Base-by-base conservation (phyloP, 2,329 filamentous ascomycete genomes). In the Rhynchosporium agropyri region DNA sequence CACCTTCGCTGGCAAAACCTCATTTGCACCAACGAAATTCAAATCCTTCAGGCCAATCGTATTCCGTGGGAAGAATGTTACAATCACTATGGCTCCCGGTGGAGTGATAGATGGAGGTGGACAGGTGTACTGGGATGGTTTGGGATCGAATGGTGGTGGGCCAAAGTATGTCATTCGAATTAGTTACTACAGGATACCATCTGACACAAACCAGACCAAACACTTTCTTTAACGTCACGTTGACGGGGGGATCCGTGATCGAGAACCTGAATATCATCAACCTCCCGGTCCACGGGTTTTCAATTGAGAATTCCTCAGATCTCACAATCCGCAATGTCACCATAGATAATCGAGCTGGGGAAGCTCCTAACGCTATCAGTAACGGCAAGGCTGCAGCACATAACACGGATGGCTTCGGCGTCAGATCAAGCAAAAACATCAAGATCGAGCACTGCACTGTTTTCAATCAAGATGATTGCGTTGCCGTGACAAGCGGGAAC, bases 1-100 rank as follows among this genome's bases (percentile, higher is more conserved):
- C 64, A 85, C 82, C 64, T 90, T 90, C 75, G 76, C 83, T 58
- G 88, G 88, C 31, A 83, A 78, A 12, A 90, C 87, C 12, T 71
- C 72, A 3, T 73, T 74, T 53, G 71, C 49, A 15, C 73, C 69
- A 43, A 72, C 71, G 3, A 71, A 72, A 42, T 63, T 56, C 10
- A 68, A 62, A 29, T 46, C 28, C 1, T 74, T 72, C 50, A 58
- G 66, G 26, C 68, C 70, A 1, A 73, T 74, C 10, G 79, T 79
- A 26, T 77, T 89, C 64, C 81, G 81, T 1, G 88, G 88, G n/a
- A 81, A 75, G 45, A 77, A 78, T 65, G 79, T 88, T 68, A 79
- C 79, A 33, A 78, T 89, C 45, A 77, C 77, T 8, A 83, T 83
- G 53, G 80, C 80, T 28, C 68, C 76, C 1, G 86, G 82, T 26